Base-by-base conservation (phyloP, 495 filamentous ascomycete species). In the Lichenothelia convexa region DNA sequence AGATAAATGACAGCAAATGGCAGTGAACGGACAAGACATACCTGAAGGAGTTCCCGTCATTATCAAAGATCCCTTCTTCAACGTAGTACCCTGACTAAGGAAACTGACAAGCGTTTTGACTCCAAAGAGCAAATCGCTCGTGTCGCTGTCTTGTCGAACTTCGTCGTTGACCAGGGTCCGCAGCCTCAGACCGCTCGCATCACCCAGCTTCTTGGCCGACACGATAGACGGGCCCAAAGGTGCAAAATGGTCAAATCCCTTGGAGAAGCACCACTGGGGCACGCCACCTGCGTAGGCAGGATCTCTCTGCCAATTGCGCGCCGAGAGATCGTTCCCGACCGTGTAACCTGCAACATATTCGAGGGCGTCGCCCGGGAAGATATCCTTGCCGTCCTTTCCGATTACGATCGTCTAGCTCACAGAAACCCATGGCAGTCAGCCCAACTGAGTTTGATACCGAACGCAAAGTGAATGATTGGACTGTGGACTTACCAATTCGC, bases 401-500 rank as follows among this genome's bases (percentile, higher is more conserved):
- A 70, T 61, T 2, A 67, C 41, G 34, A 57, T 42, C 41, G 45
- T n/a, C n/a, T n/a, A n/a, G n/a, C n/a, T n/a, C n/a, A n/a, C n/a
- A n/a, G n/a, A n/a, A n/a, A n/a, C n/a, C n/a, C n/a, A n/a, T n/a
- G n/a, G n/a, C n/a, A n/a, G n/a, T n/a, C n/a, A n/a, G n/a, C n/a
- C n/a, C n/a, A n/a, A n/a, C n/a, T n/a, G n/a, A n/a, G n/a, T n/a
- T n/a, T n/a, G n/a, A n/a, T n/a, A n/a, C n/a, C n/a, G n/a, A n/a
- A n/a, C n/a, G n/a, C n/a, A n/a, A n/a, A n/a, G n/a, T n/a, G n/a
- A n/a, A n/a, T n/a, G n/a, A n/a, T n/a, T n/a, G n/a, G n/a, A n/a
- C n/a, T n/a, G n/a, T n/a, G n/a, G n/a, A 54, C 51, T n/a, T n/a
- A n/a, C 53, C 36, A 70, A 50, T 41, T 70, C 66, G 35, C 65